Evolutionary conservation across 352 stramenopile species (phyloP).

Genomic region (Globisporangium barbulae): DNA sequence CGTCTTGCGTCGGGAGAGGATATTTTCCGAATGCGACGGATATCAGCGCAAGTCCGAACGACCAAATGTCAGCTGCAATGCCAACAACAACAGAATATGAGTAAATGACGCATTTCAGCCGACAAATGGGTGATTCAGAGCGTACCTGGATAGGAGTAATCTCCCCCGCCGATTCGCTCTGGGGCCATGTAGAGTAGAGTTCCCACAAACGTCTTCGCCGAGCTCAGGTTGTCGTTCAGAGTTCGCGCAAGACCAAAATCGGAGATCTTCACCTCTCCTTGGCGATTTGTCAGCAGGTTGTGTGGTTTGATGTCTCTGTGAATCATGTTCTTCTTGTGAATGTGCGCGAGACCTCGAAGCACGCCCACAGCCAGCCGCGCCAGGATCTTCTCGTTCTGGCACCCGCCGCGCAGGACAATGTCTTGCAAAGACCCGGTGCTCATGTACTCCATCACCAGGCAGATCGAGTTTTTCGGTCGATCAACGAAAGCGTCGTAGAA

Average conservation of each 20-base stretch:
- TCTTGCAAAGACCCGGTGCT: slow-evolving; percentile 89
- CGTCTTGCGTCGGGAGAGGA: slow-evolving; percentile 80
- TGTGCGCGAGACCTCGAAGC: slow-evolving; percentile 77
- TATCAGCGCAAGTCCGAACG: slow-evolving; percentile 73
- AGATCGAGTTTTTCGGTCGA: slow-evolving; percentile 84
- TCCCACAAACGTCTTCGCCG: slow-evolving; percentile 91
- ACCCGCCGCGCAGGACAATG: slow-evolving; percentile 80
- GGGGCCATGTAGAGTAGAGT: slow-evolving; percentile 95
- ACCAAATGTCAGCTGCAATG: slow-evolving; percentile 74
- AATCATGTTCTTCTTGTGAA: slow-evolving; percentile 87
- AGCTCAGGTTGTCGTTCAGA: slow-evolving; percentile 65
- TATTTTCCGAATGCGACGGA: slow-evolving; percentile 83
- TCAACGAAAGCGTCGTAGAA: slow-evolving; percentile 93
- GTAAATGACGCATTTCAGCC: background rate
- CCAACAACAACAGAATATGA: background rate
- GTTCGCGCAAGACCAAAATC: slow-evolving; percentile 85
- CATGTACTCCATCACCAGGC: slow-evolving; percentile 94
- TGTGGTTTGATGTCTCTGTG: slow-evolving; percentile 92
- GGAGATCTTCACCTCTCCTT: slow-evolving; percentile 87
- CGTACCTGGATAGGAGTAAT: slow-evolving; percentile 87
- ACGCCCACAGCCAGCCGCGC: slow-evolving; percentile 68
- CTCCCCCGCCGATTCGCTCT: slow-evolving; percentile 89
- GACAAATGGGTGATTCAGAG: background rate
- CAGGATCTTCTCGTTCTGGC: slow-evolving; percentile 81
- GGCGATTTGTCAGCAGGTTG: slow-evolving; percentile 86